Evolutionary conservation across 768 basidiomycete genomes (phyloP).

Genomic region (Filobasidium wieringae): DNA sequence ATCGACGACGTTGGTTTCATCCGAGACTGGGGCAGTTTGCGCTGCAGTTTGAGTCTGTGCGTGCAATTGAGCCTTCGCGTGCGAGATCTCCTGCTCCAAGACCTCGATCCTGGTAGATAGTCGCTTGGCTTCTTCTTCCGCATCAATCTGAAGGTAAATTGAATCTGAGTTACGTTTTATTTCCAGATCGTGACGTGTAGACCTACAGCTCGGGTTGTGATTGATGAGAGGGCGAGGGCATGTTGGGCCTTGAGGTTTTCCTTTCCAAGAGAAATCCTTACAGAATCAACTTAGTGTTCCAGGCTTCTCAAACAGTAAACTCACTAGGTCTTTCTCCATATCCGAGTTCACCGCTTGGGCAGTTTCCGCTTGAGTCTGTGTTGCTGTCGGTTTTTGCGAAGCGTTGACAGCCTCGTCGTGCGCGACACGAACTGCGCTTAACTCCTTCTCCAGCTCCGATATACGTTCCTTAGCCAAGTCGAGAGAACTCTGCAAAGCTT

Average conservation of each 20-base stretch:
- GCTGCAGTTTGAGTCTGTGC: background rate
- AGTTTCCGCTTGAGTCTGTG: background rate
- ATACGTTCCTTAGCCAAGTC: constrained; percentile 1
- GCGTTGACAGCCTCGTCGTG: background rate
- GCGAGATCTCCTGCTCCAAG: too few species aligned
- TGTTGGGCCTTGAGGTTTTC: too few species aligned
- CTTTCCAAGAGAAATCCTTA: background rate
- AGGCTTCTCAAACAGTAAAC: background rate
- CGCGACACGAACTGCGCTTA: background rate
- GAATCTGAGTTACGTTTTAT: too few species aligned
- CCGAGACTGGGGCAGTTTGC: background rate
- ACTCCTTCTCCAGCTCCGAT: background rate
- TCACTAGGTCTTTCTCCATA: background rate
- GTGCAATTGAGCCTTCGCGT: background rate
- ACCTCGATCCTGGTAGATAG: too few species aligned
- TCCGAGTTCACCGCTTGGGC: background rate
- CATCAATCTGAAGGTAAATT: too few species aligned
- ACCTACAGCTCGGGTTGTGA: too few species aligned
- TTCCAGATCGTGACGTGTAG: too few species aligned
- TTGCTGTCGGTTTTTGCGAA: too few species aligned
- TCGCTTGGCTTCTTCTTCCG: too few species aligned
- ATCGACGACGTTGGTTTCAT: background rate
- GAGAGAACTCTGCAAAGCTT: constrained; percentile 1
- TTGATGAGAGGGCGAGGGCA: too few species aligned
- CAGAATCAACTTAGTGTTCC: background rate